Evolutionary conservation across 306 rosid genomes (phyloP), one percentile per base, ranked within the genome.

Genomic region (Myrica gale): DNA sequence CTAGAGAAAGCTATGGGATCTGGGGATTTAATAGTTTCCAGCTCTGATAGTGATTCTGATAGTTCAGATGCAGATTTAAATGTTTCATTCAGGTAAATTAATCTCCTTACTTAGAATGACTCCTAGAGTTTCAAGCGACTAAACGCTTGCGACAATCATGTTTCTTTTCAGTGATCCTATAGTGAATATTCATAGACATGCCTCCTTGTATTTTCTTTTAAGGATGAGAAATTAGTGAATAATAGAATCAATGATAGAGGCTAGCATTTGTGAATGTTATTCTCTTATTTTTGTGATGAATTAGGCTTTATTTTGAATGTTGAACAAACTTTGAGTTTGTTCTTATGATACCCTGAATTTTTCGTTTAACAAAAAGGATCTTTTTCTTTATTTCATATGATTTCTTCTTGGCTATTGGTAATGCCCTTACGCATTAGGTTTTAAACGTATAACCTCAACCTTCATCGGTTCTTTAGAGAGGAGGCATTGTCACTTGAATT

Each of bases 41-140:
- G 93, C 88, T 92, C 96, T 43, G 82, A 77, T 72, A 89, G 93
- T 76, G 96, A 88, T 85, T 93, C 98, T 41, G 97, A 93, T 71
- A 79, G 62, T 83, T 85, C 98, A 74, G 88, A 76, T 80, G 81
- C 88, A 72, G 84, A 81, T 41, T 19, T 71, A 50, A 81, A 87
- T 81, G 88, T 61, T 85, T 56, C 89, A 76, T 42, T 80, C 68
- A 90, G 97, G 98, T 95, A 83, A 73, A 67, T 72, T 70, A 44
- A 43, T 75, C 16, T 41, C 75, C 6, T 45, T 26, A 45, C 12
- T 12, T 44, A 13, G 32, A 63, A 32, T 62, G 39, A 13, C 15
- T 26, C 32, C 2, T 26, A 26, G 32, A 26, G 32, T 55, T 19
- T 19, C 61, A 55, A 55, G 61, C 11, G 7, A 19, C 19, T 55